Base-by-base conservation (phyloP, 495 filamentous ascomycete species). In the Aspergillus panamensis region DNA sequence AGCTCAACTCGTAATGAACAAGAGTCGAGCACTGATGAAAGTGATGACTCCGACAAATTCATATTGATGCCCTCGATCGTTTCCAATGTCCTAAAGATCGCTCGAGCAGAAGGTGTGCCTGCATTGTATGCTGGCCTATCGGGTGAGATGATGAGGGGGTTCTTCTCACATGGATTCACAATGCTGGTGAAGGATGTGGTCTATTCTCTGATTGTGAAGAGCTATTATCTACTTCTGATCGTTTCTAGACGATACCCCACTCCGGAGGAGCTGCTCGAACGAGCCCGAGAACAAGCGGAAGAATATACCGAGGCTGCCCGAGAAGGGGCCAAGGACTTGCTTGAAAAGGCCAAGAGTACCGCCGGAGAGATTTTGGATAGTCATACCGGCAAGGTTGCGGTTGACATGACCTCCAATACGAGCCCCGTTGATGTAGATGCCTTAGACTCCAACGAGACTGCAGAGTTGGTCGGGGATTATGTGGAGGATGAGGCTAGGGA, bases 131-230 rank as follows among this genome's bases (percentile, higher is more conserved):
- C 88, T 17, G 93, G 92, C 12, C 71, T 96, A 0, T 73, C 73
- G 6, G 89, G 83, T 8, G 90, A 96, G 73, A 72, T 96, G 35
- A 64, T 93, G 6, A 94, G 90, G 66, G 89, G 88, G 0, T 96
- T 96, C 68, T 86, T 96, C 68, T 85, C 83, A 12, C 90, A 96
- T 62, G 92, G 91, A 1, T 82, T 90, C 25, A 91, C 91, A n/a
- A 96, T 96, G 90, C 71, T 95, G 48, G 82, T 89, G 29, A 96
- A 96, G 71, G 88, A 95, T 52, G 72, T 79, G 14, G 83, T 91
- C n/a, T 91, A 96, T 60, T 72, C 79, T n/a, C 62, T 84, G 16
- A 83, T 96, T 56, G 78, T 96, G 20, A 82, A 80, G 58, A 63
- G 84, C 13, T 95, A 93, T 68, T 87, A 80, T 37, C 45, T 71